Evolutionary conservation across 305 asterid species (phyloP).

Genomic region (Fraxinus dipetala): DNA sequence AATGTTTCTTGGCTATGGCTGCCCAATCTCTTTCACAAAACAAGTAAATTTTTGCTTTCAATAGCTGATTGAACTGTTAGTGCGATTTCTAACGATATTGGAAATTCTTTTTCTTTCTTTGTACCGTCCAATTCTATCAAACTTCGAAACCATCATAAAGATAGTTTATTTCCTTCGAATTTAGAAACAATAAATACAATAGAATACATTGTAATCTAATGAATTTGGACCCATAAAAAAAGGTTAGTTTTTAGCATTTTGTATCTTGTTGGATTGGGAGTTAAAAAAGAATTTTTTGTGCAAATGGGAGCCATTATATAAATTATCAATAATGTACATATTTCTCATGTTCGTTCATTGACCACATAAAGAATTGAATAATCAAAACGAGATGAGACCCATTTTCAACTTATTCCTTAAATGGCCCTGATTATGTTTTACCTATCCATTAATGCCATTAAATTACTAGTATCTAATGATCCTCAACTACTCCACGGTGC

Average conservation of each 20-base stretch:
- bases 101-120: background rate
- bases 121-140: background rate
- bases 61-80: background rate
- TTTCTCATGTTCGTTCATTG: conserved; percentile 13
- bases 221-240: background rate
- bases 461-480: conserved; percentile 20
- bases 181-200: background rate
- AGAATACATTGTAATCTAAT: background rate
- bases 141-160: background rate
- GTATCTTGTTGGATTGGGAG: background rate
- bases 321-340: conserved; percentile 11
- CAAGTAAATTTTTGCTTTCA: background rate
- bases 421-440: conserved; percentile 14
- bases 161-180: background rate
- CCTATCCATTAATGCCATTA: conserved; percentile 16
- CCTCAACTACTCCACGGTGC: conserved; percentile 20
- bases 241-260: background rate
- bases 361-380: background rate
- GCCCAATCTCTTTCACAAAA: background rate
- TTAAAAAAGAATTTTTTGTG: background rate
- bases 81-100: background rate
- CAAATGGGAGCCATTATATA: background rate
- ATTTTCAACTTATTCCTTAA: background rate
- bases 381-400: background rate
- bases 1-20: background rate